Evolutionary conservation across 2,329 filamentous ascomycete genomes (phyloP), one percentile per base, ranked within the genome.

Genomic region (Spiromastix sp.): DNA sequence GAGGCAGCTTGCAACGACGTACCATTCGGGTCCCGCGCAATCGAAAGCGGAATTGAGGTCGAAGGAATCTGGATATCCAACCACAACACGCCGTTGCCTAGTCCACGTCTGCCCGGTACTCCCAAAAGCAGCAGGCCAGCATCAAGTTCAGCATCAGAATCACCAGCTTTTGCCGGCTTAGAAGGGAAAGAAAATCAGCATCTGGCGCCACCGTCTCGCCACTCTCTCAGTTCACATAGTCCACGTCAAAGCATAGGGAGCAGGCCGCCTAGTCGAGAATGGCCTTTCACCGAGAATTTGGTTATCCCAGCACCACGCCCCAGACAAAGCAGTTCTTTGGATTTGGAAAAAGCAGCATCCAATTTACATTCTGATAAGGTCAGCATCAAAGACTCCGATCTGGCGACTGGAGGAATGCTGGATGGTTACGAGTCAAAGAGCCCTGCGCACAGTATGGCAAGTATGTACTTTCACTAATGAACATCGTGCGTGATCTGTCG

Each of bases 11-110:
- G 57, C 43, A 66, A 74, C 33, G 79, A 84, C 7, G 74, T 93
- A 22, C 86, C 85, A 0, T 95, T 95, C 50, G 87, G 89, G 13
- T 75, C 91, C 35, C 77, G 82, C 47, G 87, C 87, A 5, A 74
- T 95, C 30, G 80, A 94, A 55, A 81, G 74, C 46, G 86, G 86
- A 4, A 68, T 93, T 28, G 74, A 89, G 52, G 74, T 93, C 5
- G 84, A 93, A 44, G 87, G 85, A 3, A 86, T 95, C 33, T 85
- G 81, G 79, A 75, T 82, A 32, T 79, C 76, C 16, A 63, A 66
- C 34, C 66, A 66, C 17, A 60, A 51, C 34, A 57, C 55, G 36
- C 58, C 54, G 9, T 36, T 38, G 4, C 48, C 45, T 17, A 55
- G 46, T 33, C 48, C 49, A 7, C 27, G 37, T 18, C 40, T 43